Percentiles rank a stretch among this genome's conserved stretches.
Conservation (phyloP, 2,329 filamentous ascomycete species). For the Neofusicoccum sp. region DNA sequence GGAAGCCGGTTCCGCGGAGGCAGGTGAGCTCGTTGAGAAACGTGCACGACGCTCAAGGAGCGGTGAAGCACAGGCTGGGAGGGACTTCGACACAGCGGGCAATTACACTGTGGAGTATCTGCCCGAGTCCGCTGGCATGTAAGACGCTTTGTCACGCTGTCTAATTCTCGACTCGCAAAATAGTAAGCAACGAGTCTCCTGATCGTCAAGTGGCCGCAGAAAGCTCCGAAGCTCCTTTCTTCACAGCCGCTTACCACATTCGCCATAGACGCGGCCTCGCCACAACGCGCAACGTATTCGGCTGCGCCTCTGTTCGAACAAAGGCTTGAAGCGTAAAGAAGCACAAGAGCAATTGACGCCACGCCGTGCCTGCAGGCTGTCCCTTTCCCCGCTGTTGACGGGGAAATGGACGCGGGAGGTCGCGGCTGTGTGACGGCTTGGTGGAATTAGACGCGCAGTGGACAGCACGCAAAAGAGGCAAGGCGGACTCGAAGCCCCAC, state of each 20-base stretch:
- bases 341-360: neutral
- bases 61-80: slow-evolving; percentile 4
- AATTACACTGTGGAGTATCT: neutral
- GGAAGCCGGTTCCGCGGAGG: neutral
- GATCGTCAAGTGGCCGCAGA: neutral
- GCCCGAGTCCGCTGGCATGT: neutral
- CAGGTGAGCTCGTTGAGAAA: neutral
- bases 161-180: neutral
- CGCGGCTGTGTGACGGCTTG: neutral
- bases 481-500: neutral
- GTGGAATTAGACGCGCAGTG: neutral
- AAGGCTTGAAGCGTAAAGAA: neutral
- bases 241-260: neutral
- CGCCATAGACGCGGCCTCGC: neutral
- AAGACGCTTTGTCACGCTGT: neutral
- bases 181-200: neutral
- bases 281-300: neutral
- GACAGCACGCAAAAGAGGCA: neutral
- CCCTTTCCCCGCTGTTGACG: neutral
- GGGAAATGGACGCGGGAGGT: neutral
- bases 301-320: neutral
- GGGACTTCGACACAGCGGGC: neutral
- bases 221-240: neutral
- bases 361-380: neutral
- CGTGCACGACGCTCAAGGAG: slow-evolving; percentile 5